A percentile compares a stretch with the other conserved stretches of the same genome.
phyloP scores from a whole-genome alignment of 805 yeast genomes.

The Lachancea sp. region DNA sequence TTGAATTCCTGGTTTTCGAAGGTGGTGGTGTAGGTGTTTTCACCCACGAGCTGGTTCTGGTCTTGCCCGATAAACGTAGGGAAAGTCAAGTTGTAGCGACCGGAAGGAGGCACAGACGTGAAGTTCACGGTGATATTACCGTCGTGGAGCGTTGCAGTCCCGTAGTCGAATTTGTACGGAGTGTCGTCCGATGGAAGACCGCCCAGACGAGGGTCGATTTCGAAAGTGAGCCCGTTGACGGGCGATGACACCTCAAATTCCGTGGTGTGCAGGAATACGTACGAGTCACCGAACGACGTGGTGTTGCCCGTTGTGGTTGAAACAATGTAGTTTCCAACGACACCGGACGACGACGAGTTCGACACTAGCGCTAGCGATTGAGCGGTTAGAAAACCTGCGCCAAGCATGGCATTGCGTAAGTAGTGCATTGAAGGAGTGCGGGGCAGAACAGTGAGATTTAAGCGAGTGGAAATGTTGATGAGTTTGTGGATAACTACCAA shows the following conservation, averaged over 20 bases:
- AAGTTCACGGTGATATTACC: constrained; percentile 10
- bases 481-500: too few species aligned
- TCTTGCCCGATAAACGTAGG: not conserved
- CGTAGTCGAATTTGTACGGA: not conserved
- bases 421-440: too few species aligned
- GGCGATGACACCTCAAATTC: not conserved
- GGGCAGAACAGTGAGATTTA: too few species aligned
- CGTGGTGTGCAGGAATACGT: not conserved
- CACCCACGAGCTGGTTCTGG: constrained; percentile 1
- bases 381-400: not conserved
- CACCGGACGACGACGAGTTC: not conserved
- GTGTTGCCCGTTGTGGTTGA: not conserved
- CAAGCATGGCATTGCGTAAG: too few species aligned
- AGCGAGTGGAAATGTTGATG: too few species aligned
- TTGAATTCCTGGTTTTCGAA: constrained; percentile 8
- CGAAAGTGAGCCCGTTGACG: not conserved
- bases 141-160: not conserved
- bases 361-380: not conserved
- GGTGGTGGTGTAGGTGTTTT: constrained; percentile 1
- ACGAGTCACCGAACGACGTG: not conserved
- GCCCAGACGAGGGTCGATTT: not conserved
- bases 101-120: constrained; percentile 7
- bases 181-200: not conserved
- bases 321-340: not conserved
- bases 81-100: constrained; percentile 6